Evolutionary conservation across 163 green algal species (phyloP).

Genomic region (Chloromonas sp.): DNA sequence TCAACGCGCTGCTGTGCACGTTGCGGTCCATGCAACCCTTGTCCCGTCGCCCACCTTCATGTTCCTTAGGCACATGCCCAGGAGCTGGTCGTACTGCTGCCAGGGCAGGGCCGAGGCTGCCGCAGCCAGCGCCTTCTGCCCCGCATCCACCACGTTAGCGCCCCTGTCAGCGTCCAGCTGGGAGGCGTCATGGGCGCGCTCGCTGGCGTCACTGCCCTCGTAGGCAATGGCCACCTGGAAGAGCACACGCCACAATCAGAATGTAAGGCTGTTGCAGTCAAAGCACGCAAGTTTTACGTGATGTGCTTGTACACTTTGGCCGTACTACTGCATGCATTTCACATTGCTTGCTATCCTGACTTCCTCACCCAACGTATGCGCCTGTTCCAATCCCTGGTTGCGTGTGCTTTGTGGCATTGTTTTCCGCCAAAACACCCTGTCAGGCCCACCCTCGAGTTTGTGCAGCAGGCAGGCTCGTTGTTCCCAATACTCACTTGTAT

Average conservation of each 20-base stretch:
- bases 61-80: slow-evolving; percentile 62
- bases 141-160: slow-evolving; percentile 70
- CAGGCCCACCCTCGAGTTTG: background rate
- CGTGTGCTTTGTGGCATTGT: background rate
- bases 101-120: slow-evolving; percentile 67
- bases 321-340: background rate
- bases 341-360: background rate
- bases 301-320: background rate
- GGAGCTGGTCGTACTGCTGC: slow-evolving; percentile 75
- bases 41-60: slow-evolving; percentile 40
- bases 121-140: slow-evolving; percentile 52
- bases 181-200: slow-evolving; percentile 50
- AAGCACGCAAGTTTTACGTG: background rate
- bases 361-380: background rate
- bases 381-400: background rate
- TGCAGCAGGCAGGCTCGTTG: no score
- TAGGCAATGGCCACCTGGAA: slow-evolving; percentile 4
- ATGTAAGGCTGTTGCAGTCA: no score
- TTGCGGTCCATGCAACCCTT: no score
- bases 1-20: no score
- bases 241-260: no score
- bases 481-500: background rate
- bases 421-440: background rate
- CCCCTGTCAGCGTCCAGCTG: slow-evolving; percentile 48
- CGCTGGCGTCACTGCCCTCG: background rate